These are phyloP conservation scores for Colletotrichum horii DNA, from an alignment of 2,329 filamentous ascomycete species.

Conservation along the genomic window DNA sequence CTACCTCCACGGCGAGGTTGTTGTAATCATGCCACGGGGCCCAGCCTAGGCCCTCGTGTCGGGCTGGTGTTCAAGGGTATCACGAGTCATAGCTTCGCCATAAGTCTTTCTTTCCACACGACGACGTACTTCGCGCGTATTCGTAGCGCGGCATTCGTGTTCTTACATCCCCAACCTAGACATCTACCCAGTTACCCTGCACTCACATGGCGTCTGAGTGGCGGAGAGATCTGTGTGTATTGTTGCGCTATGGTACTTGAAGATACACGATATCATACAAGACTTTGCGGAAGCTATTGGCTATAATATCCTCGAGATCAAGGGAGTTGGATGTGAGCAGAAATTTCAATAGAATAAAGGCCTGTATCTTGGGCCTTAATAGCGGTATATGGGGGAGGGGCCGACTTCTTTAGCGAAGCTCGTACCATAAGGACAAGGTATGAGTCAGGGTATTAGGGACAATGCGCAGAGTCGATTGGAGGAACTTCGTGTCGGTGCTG, in stretches of 20 bases:
- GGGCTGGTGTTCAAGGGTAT: not conserved
- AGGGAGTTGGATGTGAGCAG: not conserved
- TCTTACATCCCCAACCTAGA: not conserved
- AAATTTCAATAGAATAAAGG: not conserved
- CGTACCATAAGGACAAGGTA: not conserved
- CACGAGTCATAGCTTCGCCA: not conserved
- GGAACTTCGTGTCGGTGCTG: rapidly evolving
- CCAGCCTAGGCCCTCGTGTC: not conserved
- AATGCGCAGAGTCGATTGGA: not conserved
- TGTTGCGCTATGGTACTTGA: too few species aligned
- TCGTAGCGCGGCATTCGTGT: not conserved
- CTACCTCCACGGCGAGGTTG: not conserved
- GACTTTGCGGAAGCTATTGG: too few species aligned
- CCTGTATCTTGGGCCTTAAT: not conserved
- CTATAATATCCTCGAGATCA: too few species aligned
- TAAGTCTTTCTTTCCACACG: rapidly evolving
- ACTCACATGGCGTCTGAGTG: too few species aligned
- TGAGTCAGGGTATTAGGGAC: not conserved
- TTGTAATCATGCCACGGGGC: not conserved
- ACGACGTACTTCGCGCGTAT: not conserved
- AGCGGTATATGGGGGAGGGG: not conserved
- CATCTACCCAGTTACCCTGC: not conserved
- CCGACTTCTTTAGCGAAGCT: not conserved
- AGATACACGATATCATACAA: too few species aligned
- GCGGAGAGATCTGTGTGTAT: too few species aligned